These are phyloP conservation scores for Metschnikowia santaceciliae DNA, from an alignment of 805 yeast genomes.

Conservation along the genomic window DNA sequence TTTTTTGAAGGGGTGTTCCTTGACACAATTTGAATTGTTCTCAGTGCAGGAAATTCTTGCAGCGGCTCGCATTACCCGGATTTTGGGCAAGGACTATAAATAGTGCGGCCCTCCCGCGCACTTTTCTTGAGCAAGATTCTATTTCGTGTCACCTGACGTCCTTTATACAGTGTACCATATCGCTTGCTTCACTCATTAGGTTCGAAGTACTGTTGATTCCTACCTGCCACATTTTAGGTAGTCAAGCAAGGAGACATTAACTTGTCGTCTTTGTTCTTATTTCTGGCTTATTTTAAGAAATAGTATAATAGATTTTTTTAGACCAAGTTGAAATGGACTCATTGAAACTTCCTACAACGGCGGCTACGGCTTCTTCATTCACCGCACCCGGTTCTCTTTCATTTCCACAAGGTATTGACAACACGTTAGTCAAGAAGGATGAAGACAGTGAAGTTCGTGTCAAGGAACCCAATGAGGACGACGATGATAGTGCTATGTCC, in stretches of 20 bases:
- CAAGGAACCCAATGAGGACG: constrained; percentile 39
- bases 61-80: constrained; percentile 21
- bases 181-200: constrained; percentile 5
- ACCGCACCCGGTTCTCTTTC: constrained; percentile 63
- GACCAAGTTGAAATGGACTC: constrained; percentile 52
- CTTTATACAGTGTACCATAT: constrained; percentile 11
- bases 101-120: constrained; percentile 18
- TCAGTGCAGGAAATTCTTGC: neutral
- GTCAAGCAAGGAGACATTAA: constrained; percentile 36
- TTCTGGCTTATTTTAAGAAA: constrained; percentile 10
- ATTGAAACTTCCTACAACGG: constrained; percentile 69
- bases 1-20: neutral
- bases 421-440: constrained; percentile 12
- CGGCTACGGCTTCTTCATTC: constrained; percentile 71
- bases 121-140: neutral
- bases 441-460: constrained; percentile 16
- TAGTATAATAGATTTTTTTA: constrained; percentile 12
- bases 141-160: constrained; percentile 17
- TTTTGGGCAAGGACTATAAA: constrained; percentile 20
- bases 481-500: constrained; percentile 73
- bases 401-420: constrained; percentile 51
- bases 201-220: constrained; percentile 12
- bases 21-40: neutral
- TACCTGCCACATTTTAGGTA: constrained; percentile 1
- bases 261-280: constrained; percentile 32